Evolutionary conservation across 352 stramenopile species (phyloP).

Genomic region (Phytophthora chlamydospora): DNA sequence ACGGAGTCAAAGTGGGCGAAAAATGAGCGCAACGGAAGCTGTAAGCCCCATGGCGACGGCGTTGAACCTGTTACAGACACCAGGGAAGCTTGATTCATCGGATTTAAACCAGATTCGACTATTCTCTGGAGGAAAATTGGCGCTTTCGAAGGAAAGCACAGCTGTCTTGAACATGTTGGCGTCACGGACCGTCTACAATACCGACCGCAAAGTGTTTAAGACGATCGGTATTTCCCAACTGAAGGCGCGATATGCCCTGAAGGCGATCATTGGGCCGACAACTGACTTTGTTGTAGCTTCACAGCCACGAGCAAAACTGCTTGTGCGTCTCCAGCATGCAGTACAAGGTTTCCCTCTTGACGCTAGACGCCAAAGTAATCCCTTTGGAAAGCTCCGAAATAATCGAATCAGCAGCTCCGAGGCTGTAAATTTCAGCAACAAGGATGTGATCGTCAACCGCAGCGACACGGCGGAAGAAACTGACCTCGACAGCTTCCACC

Average conservation of each 20-base stretch:
- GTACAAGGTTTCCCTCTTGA: too few species aligned
- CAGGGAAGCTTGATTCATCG: not conserved
- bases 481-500: not conserved
- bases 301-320: too few species aligned
- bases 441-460: too few species aligned
- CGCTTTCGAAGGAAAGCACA: not conserved
- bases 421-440: not conserved
- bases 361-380: too few species aligned
- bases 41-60: constrained; percentile 4
- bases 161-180: constrained; percentile 2
- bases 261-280: not conserved
- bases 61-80: not conserved
- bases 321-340: too few species aligned
- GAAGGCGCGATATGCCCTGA: not conserved
- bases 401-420: not conserved
- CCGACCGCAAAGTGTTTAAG: not conserved
- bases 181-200: not conserved
- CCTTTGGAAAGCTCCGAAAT: too few species aligned
- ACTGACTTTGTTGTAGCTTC: too few species aligned
- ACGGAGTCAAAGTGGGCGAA: too few species aligned
- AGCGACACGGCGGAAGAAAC: not conserved
- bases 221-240: not conserved
- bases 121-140: not conserved
- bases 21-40: constrained; percentile 18
- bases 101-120: not conserved